Evolutionary conservation across 768 basidiomycete species (phyloP).

Genomic region (Favolaschia claudopus): DNA sequence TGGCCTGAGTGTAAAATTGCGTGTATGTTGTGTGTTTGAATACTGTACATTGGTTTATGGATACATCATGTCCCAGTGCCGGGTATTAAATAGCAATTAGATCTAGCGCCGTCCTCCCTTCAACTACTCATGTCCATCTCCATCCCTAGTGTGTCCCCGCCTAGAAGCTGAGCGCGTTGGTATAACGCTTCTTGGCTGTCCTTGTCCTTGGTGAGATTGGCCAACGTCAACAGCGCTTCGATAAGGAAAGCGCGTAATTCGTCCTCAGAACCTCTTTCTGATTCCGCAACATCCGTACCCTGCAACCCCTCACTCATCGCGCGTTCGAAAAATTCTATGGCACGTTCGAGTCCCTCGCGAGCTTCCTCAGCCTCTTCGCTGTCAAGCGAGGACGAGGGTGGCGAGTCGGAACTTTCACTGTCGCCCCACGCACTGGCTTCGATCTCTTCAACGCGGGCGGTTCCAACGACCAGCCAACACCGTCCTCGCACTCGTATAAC

Average conservation of each 20-base stretch:
- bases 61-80: no score
- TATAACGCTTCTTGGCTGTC: conserved; percentile 60
- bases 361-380: conserved; percentile 64
- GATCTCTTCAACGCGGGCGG: conserved; percentile 61
- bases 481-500: conserved; percentile 58
- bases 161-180: conserved; percentile 55
- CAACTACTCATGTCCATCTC: no score
- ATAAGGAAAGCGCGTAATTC: conserved; percentile 50
- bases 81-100: no score
- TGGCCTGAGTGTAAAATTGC: not conserved
- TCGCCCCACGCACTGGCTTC: conserved; percentile 52
- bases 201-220: conserved; percentile 62
- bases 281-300: no score
- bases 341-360: conserved; percentile 57
- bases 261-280: conserved; percentile 14
- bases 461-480: conserved; percentile 63
- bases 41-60: not conserved
- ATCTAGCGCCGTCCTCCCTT: no score
- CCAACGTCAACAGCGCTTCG: conserved; percentile 66
- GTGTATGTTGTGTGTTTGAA: not conserved
- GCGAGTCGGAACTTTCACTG: no score
- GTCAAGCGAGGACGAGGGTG: conserved; percentile 47
- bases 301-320: conserved; percentile 39
- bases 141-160: conserved; percentile 47
- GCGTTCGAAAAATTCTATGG: conserved; percentile 51